Evolutionary conservation across 306 rosid species (phyloP).

Genomic region (Quercus ilex): DNA sequence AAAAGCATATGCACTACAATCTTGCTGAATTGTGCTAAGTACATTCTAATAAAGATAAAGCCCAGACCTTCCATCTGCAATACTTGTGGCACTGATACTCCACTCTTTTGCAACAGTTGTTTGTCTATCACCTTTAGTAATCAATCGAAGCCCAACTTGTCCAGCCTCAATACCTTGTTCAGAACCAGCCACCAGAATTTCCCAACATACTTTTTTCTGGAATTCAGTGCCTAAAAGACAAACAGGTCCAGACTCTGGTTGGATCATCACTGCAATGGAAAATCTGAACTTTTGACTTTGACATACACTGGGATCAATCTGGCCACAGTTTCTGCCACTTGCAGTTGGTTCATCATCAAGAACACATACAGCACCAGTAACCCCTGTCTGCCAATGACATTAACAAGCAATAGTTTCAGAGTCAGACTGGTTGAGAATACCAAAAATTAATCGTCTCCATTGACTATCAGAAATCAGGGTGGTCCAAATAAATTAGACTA

Average conservation of each 20-base stretch:
- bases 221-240: constrained; percentile 94
- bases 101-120: constrained; percentile 92
- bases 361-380: constrained; percentile 79
- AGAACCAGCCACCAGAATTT: constrained; percentile 94
- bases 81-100: constrained; percentile 90
- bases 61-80: constrained; percentile 95
- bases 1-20: background rate
- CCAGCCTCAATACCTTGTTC: constrained; percentile 99
- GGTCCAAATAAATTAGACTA: background rate
- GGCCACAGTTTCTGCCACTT: constrained; percentile 85
- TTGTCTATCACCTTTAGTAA: constrained; percentile 96
- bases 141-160: constrained; percentile 97
- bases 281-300: constrained; percentile 78
- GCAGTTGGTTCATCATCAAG: constrained; percentile 97
- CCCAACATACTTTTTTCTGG: constrained; percentile 93
- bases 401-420: constrained; percentile 17
- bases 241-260: constrained; percentile 98
- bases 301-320: constrained; percentile 76
- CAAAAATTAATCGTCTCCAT: background rate
- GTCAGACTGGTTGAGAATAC: constrained; percentile 6
- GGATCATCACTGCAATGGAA: constrained; percentile 87
- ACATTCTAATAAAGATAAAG: constrained; percentile 16
- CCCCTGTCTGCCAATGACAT: constrained; percentile 76
- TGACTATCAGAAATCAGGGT: background rate
- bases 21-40: constrained; percentile 7